Evolutionary conservation across 2,329 filamentous ascomycete genomes (phyloP).

Genomic region (Fusarium anguioides): DNA sequence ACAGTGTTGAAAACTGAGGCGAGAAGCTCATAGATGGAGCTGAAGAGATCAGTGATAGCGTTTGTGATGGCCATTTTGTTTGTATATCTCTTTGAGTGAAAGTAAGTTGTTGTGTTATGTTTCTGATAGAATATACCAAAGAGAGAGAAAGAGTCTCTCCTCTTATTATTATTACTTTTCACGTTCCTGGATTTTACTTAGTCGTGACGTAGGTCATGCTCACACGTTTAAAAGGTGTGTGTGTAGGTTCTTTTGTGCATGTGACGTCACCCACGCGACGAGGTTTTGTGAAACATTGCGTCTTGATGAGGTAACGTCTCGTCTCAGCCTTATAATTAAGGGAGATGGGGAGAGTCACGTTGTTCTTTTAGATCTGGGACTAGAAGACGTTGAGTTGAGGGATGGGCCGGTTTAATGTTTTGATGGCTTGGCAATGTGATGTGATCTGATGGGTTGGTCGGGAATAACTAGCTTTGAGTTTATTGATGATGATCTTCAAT

Average conservation of each 20-base stretch:
- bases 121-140: neutral
- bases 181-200: slow-evolving; percentile 29
- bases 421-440: neutral
- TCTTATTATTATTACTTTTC: slow-evolving; percentile 5
- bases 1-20: slow-evolving; percentile 52
- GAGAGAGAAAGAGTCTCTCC: neutral
- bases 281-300: slow-evolving; percentile 18
- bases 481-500: neutral
- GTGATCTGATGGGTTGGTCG: too few relatives aligned
- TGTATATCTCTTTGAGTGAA: neutral
- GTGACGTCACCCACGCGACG: slow-evolving; percentile 46
- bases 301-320: slow-evolving; percentile 29
- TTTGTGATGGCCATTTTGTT: slow-evolving; percentile 50
- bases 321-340: too few relatives aligned
- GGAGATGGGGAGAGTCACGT: too few relatives aligned
- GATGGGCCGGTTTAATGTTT: slow-evolving; percentile 2
- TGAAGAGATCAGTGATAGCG: slow-evolving; percentile 53
- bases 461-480: neutral
- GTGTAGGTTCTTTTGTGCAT: slow-evolving; percentile 22
- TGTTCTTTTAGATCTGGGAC: neutral
- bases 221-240: slow-evolving; percentile 13
- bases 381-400: neutral
- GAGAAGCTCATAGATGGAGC: slow-evolving; percentile 56
- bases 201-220: slow-evolving; percentile 48
- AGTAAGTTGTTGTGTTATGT: neutral